These are phyloP conservation scores for Mucor indicus DNA, from an alignment of 371 early-diverging fungal genomes.

Conservation along the genomic window DNA sequence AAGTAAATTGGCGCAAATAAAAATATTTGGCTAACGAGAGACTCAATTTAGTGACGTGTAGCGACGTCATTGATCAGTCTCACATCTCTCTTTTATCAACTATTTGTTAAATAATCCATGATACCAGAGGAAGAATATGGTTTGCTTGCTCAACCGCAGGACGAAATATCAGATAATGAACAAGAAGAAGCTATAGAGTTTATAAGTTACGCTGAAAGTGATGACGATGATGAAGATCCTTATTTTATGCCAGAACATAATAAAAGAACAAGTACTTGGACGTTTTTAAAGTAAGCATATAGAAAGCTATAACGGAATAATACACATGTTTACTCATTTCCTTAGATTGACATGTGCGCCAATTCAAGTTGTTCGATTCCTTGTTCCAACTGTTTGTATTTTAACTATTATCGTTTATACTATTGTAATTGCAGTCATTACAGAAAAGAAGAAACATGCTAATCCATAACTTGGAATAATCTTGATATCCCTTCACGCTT, in stretches of 20 bases:
- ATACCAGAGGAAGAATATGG: constrained; percentile 28
- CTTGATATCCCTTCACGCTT: no score
- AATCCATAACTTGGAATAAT: no score
- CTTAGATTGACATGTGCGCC: constrained; percentile 47
- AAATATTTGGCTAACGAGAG: no score
- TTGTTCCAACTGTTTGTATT: constrained; percentile 42
- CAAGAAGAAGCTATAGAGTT: constrained; percentile 51
- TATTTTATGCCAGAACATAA: constrained; percentile 51
- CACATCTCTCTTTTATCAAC: no score
- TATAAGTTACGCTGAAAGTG: constrained; percentile 50
- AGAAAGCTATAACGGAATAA: neutral
- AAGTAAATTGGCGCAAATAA: no score
- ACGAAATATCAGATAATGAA: constrained; percentile 31
- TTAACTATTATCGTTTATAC: constrained; percentile 45
- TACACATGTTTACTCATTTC: no score
- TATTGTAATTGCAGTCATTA: constrained; percentile 39
- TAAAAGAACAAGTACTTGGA: constrained; percentile 47
- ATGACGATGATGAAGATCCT: constrained; percentile 56
- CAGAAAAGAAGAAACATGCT: constrained; percentile 26
- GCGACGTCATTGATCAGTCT: no score
- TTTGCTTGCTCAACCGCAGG: constrained; percentile 9
- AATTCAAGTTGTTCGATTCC: constrained; percentile 44
- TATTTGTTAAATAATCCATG: no score
- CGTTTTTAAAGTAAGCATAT: constrained; percentile 34
- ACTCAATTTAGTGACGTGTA: no score